A percentile compares a stretch with the other conserved stretches of the same genome.
Conservation (phyloP, 192 early-diverging fungal genomes). For the Umbelopsis isabellina region DNA sequence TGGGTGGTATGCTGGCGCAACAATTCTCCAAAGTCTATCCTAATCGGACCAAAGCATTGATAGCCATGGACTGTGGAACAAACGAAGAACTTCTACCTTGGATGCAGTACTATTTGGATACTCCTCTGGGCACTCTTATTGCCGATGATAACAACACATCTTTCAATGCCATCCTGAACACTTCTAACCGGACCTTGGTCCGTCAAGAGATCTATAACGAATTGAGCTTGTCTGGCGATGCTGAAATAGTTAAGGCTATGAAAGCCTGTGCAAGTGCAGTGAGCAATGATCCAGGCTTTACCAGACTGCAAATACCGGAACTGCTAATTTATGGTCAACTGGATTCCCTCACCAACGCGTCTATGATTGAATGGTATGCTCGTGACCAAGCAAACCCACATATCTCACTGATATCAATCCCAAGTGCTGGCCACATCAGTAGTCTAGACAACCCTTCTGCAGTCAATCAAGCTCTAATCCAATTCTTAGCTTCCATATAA, state of each 20-base stretch:
- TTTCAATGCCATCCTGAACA: constrained; percentile 10
- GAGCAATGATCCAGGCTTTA: background rate
- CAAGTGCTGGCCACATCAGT: background rate
- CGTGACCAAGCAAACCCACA: constrained; percentile 3
- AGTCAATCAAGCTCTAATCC: background rate
- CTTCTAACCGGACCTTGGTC: background rate
- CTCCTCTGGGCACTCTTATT: background rate
- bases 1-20: constrained; percentile 23
- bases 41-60: constrained; percentile 1
- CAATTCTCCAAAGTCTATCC: constrained; percentile 6
- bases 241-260: constrained; percentile 21
- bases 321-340: constrained; percentile 5
- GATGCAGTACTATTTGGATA: constrained; percentile 10
- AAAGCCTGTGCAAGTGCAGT: background rate
- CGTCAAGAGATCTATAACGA: constrained; percentile 3
- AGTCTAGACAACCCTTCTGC: background rate
- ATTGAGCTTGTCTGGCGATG: background rate
- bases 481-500: background rate
- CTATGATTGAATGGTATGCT: constrained; percentile 8
- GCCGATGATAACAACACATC: constrained; percentile 11
- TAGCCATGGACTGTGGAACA: constrained; percentile 21
- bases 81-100: background rate
- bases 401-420: background rate
- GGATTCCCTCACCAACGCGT: background rate
- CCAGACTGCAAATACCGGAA: constrained; percentile 3